Percentiles rank a stretch among this genome's conserved stretches.
Evolutionary conservation across 2,329 filamentous ascomycete species (phyloP).

Genomic region (Trichoderma guizhouense): DNA sequence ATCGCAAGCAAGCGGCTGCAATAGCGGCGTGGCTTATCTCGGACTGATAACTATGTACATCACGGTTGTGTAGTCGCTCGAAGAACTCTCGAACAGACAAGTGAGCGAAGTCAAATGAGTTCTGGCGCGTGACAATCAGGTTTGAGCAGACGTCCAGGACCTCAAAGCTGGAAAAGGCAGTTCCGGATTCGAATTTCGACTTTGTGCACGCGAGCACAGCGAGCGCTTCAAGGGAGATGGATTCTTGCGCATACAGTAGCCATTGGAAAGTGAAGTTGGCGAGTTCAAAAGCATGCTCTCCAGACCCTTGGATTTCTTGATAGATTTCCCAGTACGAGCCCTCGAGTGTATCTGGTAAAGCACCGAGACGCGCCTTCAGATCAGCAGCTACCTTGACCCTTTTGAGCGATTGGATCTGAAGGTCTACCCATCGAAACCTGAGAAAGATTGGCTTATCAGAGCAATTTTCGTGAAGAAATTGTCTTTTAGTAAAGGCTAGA

Average conservation of each 20-base stretch:
- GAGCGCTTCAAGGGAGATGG: not conserved
- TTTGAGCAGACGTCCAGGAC: constrained; percentile 1
- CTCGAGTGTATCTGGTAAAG: not conserved
- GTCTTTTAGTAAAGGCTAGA: not conserved
- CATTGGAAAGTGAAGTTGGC: constrained; percentile 4
- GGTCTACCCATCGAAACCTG: constrained; percentile 11
- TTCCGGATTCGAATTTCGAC: not conserved
- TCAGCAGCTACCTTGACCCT: not conserved
- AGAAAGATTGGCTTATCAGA: not conserved
- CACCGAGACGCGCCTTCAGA: constrained; percentile 7
- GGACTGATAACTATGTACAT: not conserved
- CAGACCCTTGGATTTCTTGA: not conserved
- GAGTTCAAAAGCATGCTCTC: not conserved
- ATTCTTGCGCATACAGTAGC: constrained; percentile 5
- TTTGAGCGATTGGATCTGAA: not conserved
- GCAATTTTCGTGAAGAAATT: not conserved
- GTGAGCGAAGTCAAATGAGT: constrained; percentile 1
- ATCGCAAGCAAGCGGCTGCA: constrained; percentile 1
- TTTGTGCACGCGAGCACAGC: not conserved
- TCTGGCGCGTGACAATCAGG: not conserved
- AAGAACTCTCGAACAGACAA: constrained; percentile 11
- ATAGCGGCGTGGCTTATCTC: not conserved
- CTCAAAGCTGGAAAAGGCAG: not conserved
- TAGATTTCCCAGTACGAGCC: constrained; percentile 1
- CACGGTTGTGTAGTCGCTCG: not conserved